Percentiles rank a stretch among this genome's conserved stretches.
Evolutionary conservation across 2,329 filamentous ascomycete species (phyloP).

Genomic region (Colletotrichum liaoningense): DNA sequence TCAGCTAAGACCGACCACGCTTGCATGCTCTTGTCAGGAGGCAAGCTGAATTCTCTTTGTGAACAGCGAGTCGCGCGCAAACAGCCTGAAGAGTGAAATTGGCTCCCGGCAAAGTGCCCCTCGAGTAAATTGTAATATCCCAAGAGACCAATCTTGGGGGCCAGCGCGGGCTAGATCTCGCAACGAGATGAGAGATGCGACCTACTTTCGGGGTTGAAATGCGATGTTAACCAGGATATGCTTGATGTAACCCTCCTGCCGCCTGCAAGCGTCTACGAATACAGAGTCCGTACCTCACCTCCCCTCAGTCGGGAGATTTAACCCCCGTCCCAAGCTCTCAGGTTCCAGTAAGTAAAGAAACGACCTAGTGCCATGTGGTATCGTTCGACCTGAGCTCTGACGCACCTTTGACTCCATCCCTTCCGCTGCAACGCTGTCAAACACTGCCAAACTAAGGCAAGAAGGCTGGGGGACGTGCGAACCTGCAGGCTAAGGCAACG

Average conservation of each 20-base stretch:
- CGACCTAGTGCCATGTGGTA: constrained; percentile 5
- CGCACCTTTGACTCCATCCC: neutral
- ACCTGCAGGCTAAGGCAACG: neutral
- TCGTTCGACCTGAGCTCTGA: neutral
- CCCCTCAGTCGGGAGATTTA: neutral
- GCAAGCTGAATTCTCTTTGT: neutral
- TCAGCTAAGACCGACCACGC: neutral
- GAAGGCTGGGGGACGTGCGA: constrained; percentile 4
- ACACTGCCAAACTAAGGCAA: neutral
- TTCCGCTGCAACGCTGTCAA: constrained; percentile 1
- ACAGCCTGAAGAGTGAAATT: neutral
- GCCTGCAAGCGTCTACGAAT: neutral
- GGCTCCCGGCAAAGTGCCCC: neutral
- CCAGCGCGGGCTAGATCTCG: neutral
- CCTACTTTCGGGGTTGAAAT: neutral
- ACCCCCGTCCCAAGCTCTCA: neutral
- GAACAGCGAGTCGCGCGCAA: neutral
- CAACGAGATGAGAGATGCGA: neutral
- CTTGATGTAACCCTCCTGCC: neutral
- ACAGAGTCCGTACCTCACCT: too few species aligned
- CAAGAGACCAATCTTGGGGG: neutral
- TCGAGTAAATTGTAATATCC: neutral
- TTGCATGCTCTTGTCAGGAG: neutral
- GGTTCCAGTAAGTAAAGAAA: neutral
- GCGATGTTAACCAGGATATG: neutral